phyloP scores from a whole-genome alignment of 805 yeast genomes.

The Candida taoyuanica region DNA sequence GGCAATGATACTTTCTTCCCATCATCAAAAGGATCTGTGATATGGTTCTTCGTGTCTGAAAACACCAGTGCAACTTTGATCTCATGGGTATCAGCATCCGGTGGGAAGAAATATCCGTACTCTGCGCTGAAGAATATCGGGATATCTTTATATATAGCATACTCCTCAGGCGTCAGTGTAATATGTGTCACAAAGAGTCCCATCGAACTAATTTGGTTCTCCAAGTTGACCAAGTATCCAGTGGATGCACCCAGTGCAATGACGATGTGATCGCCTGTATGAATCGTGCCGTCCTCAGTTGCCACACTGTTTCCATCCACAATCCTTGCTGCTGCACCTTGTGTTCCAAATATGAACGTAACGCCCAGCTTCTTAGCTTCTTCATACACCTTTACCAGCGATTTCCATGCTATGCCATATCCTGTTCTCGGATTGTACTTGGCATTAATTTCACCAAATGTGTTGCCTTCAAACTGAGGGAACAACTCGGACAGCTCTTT shows the following conservation, averaged over 20 bases:
- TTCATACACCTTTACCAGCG: constrained; percentile 31
- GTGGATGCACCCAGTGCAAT: constrained; percentile 37
- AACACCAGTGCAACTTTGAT: constrained; percentile 35
- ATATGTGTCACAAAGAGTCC: constrained; percentile 38
- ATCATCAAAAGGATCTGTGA: constrained; percentile 17
- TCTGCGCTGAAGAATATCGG: constrained; percentile 42
- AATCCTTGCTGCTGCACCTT: constrained; percentile 25
- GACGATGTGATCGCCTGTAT: constrained; percentile 29
- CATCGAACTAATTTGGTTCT: constrained; percentile 31
- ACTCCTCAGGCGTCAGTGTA: constrained; percentile 33
- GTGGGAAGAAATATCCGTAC: constrained; percentile 44
- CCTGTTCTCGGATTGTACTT: constrained; percentile 40
- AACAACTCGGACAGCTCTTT: constrained; percentile 27
- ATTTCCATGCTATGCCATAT: constrained; percentile 37
- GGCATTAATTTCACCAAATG: constrained; percentile 24
- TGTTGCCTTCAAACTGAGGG: constrained; percentile 26
- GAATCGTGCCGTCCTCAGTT: constrained; percentile 26
- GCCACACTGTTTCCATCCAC: constrained; percentile 18
- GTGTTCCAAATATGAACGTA: constrained; percentile 30
- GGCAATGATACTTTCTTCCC: constrained; percentile 31
- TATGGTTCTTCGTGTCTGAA: constrained; percentile 27
- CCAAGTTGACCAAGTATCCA: constrained; percentile 30
- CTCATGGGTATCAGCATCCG: constrained; percentile 34
- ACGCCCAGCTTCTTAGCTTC: constrained; percentile 31
- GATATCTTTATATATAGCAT: constrained; percentile 30